Evolutionary conservation across 352 stramenopile genomes (phyloP).

Genomic region (Pythium rhizo-oryzae): DNA sequence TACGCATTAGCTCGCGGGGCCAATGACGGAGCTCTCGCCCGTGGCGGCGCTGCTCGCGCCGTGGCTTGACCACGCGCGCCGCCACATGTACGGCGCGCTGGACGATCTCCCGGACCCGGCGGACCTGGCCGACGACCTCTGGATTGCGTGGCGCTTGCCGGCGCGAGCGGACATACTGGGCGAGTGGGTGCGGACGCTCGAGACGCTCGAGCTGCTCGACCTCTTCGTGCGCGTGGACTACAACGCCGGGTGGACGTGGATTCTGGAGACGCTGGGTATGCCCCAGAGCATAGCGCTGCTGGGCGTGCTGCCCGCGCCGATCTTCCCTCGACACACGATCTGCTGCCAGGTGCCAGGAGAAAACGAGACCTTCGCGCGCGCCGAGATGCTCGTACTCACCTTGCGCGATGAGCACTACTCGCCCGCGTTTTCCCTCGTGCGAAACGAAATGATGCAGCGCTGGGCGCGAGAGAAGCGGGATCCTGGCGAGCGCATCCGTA

Average conservation of each 20-base stretch:
- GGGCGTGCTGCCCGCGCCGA: no score
- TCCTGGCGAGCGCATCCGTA: no score
- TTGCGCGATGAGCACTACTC: no score
- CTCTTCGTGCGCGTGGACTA: slow-evolving; percentile 2
- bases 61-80: neutral
- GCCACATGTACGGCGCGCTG: neutral
- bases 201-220: slow-evolving; percentile 14
- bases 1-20: no score
- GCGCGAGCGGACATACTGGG: neutral
- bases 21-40: no score
- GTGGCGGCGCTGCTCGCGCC: slow-evolving; percentile 1
- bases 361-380: no score
- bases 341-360: no score
- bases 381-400: no score
- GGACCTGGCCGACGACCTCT: slow-evolving; percentile 7
- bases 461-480: no score
- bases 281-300: neutral
- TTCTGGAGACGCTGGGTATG: neutral
- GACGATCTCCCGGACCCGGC: neutral
- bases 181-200: neutral
- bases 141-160: slow-evolving; percentile 3
- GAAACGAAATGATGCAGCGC: no score
- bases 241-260: neutral
- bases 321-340: no score
- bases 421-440: no score